Conservation (phyloP, 1,284 basidiomycete species). For the Heterobasidion annosum region DNA sequence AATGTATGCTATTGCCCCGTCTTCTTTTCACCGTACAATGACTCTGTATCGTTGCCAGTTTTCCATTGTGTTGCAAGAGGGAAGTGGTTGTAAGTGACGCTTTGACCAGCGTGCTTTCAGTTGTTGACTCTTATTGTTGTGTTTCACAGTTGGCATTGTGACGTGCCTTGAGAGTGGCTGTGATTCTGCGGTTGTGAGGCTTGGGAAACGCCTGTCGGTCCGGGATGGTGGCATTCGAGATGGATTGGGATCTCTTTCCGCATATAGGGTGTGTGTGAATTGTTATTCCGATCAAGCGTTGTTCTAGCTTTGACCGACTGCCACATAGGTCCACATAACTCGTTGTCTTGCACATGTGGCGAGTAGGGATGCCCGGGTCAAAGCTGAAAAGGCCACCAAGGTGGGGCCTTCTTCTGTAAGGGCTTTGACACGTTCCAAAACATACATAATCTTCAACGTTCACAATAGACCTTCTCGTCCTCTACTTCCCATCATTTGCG, state of each 20-base stretch:
- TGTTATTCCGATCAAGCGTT: neutral
- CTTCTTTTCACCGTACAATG: no score
- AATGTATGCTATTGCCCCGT: no score
- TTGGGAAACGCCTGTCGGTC: slow-evolving; percentile 19
- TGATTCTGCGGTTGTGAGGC: slow-evolving; percentile 19
- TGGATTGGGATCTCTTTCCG: slow-evolving; percentile 34
- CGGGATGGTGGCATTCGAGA: slow-evolving; percentile 25
- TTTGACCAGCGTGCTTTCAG: neutral
- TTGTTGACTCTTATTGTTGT: neutral
- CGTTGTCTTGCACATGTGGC: neutral
- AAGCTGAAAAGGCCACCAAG: neutral
- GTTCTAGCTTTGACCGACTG: neutral
- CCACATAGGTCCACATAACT: neutral
- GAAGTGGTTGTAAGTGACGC: neutral
- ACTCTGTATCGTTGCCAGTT: neutral
- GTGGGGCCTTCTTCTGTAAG: neutral
- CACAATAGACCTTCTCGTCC: neutral
- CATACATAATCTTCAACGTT: neutral
- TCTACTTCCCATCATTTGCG: neutral
- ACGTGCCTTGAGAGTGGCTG: slow-evolving; percentile 37
- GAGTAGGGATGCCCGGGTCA: neutral
- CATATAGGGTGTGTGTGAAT: slow-evolving; percentile 30
- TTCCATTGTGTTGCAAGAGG: neutral
- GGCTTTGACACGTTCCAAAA: neutral
- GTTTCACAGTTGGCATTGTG: slow-evolving; percentile 27